A percentile compares a stretch with the other conserved stretches of the same genome.
phyloP scores from a whole-genome alignment of 257 asterid genomes.

The Nemophila menziesii region DNA sequence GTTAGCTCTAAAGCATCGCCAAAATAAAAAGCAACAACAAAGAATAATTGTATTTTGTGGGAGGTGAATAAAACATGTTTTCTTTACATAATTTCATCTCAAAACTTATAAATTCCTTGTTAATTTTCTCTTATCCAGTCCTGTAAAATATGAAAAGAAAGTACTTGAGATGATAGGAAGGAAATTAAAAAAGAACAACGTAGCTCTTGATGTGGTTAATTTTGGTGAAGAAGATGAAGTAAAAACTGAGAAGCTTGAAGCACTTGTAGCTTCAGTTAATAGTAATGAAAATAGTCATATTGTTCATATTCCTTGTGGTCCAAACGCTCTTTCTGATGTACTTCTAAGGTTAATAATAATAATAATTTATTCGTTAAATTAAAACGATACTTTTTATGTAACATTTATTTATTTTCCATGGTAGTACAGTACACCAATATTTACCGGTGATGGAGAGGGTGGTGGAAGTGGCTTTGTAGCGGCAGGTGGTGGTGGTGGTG shows the following conservation, averaged over 20 bases:
- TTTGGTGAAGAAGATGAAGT: conserved; percentile 95
- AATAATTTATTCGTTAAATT: conserved; percentile 3
- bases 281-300: conserved; percentile 91
- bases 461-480: conserved; percentile 87
- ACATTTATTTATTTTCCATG: conserved; percentile 9
- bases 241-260: conserved; percentile 84
- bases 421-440: conserved; percentile 88
- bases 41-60: conserved; percentile 95
- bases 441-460: conserved; percentile 95
- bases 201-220: conserved; percentile 89
- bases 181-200: conserved; percentile 91
- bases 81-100: neutral
- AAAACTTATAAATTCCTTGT: neutral
- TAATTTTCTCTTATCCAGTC: conserved; percentile 38
- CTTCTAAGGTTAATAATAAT: conserved; percentile 58
- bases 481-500: conserved; percentile 73
- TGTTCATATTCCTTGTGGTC: conserved; percentile 90
- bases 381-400: neutral
- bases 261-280: conserved; percentile 81
- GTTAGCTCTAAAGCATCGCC: conserved; percentile 96
- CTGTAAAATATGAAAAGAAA: conserved; percentile 87
- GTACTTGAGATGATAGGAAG: conserved; percentile 82
- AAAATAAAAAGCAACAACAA: conserved; percentile 94
- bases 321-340: conserved; percentile 89
- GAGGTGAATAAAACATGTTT: conserved; percentile 35